Evolutionary conservation across 257 asterid species (phyloP).

Genomic region (Cynanchum wilfordii): DNA sequence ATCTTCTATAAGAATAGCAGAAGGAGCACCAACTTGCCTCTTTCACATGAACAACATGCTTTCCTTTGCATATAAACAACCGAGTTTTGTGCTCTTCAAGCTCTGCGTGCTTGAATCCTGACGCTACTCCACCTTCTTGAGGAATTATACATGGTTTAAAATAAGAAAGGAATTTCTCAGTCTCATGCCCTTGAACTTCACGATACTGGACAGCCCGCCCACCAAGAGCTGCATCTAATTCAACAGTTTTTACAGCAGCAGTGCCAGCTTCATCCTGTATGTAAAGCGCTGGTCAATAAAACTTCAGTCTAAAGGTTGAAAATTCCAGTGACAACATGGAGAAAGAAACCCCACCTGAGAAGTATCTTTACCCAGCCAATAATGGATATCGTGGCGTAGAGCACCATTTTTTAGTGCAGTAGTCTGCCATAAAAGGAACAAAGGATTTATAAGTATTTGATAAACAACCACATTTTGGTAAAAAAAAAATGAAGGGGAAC

Average conservation of each 20-base stretch:
- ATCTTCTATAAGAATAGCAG: constrained; percentile 12
- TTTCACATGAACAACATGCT: constrained; percentile 90
- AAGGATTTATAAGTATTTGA: background rate
- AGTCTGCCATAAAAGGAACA: constrained; percentile 53
- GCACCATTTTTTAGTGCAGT: constrained; percentile 75
- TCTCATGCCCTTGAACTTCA: constrained; percentile 95
- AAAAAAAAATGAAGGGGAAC: background rate
- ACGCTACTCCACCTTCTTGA: constrained; percentile 91
- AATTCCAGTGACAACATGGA: background rate
- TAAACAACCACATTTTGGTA: constrained; percentile 1
- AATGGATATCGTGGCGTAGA: constrained; percentile 87
- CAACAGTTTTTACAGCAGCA: constrained; percentile 85
- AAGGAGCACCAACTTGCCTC: constrained; percentile 56
- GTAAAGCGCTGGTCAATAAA: constrained; percentile 15
- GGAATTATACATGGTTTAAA: constrained; percentile 98
- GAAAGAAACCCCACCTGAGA: constrained; percentile 56
- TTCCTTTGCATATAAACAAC: constrained; percentile 84
- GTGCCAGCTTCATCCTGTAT: constrained; percentile 87
- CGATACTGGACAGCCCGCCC: constrained; percentile 99
- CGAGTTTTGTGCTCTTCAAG: constrained; percentile 74
- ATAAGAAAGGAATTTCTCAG: constrained; percentile 95
- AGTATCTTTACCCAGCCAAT: constrained; percentile 93
- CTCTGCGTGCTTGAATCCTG: constrained; percentile 82
- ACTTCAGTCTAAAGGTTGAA: constrained; percentile 6
- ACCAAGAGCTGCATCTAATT: constrained; percentile 91